A percentile compares a stretch with the other conserved stretches of the same genome.
These are phyloP conservation scores for Auricularia sp. DNA, from an alignment of 768 basidiomycete genomes.

Conservation along the genomic window DNA sequence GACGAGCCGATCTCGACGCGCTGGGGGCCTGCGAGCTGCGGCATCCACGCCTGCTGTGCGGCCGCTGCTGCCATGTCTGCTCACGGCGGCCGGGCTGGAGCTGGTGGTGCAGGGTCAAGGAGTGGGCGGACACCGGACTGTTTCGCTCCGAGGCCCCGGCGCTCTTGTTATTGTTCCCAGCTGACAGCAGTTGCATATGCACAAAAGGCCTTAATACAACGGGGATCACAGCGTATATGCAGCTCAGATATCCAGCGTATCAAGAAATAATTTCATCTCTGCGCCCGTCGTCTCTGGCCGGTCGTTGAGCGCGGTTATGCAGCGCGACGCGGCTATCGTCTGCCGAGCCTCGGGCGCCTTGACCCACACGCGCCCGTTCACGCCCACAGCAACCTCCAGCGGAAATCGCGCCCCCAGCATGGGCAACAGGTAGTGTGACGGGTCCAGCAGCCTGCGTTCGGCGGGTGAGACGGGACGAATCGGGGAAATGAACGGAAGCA, in stretches of 20 bases:
- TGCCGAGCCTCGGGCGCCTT: slow-evolving; percentile 62
- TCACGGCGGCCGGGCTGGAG: background rate
- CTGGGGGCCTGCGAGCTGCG: slow-evolving; percentile 40
- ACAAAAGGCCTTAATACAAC: too few species aligned
- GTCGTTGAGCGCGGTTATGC: slow-evolving; percentile 42
- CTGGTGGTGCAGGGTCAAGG: background rate
- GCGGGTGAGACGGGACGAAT: slow-evolving; percentile 5
- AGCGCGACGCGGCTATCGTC: slow-evolving; percentile 64
- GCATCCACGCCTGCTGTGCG: slow-evolving; percentile 35
- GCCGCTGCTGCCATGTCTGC: background rate
- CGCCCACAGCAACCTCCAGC: slow-evolving; percentile 78
- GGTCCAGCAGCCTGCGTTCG: slow-evolving; percentile 57
- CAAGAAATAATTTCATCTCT: background rate
- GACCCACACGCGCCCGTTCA: slow-evolving; percentile 91
- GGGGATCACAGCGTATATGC: too few species aligned
- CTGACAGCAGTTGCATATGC: too few species aligned
- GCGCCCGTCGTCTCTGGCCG: background rate
- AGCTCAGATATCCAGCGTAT: background rate
- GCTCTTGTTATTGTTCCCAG: background rate
- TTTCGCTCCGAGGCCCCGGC: background rate
- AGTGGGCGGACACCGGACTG: background rate
- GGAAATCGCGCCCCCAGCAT: slow-evolving; percentile 74
- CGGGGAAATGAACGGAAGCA: slow-evolving; percentile 9
- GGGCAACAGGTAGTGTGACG: slow-evolving; percentile 74
- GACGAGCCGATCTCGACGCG: slow-evolving; percentile 53